Evolutionary conservation across 176 grass and related monocot genomes (phyloP).

Genomic region (Pharus latifolius): DNA sequence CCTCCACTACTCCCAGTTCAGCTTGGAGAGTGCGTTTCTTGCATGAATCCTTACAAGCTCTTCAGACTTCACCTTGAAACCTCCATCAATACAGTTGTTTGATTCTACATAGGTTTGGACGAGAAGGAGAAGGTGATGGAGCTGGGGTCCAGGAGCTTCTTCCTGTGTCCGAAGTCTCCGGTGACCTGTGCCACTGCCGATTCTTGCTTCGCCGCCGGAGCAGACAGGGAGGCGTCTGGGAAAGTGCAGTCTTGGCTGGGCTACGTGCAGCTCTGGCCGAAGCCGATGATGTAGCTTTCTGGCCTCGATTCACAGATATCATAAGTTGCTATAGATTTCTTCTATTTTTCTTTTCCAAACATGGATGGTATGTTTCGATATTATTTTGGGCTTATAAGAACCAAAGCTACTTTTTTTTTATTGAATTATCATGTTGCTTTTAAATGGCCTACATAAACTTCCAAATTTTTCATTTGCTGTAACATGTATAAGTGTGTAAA

Average conservation of each 20-base stretch:
- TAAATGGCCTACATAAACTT: too few relatives aligned
- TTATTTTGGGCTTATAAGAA: neutral
- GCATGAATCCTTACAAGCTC: too few relatives aligned
- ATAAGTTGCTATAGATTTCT: neutral
- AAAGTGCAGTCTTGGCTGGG: conserved; percentile 24
- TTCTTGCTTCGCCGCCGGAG: conserved; percentile 20
- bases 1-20: conserved; percentile 92
- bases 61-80: too few relatives aligned
- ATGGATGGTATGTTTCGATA: too few relatives aligned
- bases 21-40: conserved; percentile 65
- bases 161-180: conserved; percentile 58
- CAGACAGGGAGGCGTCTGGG: neutral
- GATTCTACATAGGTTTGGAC: conserved; percentile 38
- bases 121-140: conserved; percentile 53
- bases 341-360: neutral
- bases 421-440: too few relatives aligned
- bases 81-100: neutral
- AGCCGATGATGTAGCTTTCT: conserved; percentile 20
- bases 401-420: neutral
- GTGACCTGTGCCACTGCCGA: conserved; percentile 5
- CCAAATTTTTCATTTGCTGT: too few relatives aligned
- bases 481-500: too few relatives aligned
- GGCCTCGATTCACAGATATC: neutral
- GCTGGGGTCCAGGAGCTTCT: conserved; percentile 91
- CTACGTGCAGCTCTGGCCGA: conserved; percentile 48